Evolutionary conservation across 2,329 filamentous ascomycete genomes (phyloP).

Genomic region (Chaetomiaceae sp.): DNA sequence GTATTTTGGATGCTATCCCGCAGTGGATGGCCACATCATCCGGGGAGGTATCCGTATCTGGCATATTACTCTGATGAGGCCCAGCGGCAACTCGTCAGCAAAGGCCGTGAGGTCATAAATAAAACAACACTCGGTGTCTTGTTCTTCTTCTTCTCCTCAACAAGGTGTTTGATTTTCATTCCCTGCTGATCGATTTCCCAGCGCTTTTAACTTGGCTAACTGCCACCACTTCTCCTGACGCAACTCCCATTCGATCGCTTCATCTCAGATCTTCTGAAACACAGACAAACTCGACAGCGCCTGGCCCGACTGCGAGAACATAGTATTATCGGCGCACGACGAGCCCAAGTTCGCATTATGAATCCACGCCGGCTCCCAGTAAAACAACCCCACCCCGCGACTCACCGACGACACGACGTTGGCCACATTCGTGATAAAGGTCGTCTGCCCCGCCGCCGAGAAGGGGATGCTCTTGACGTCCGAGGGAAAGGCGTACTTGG

Average conservation of each 20-base stretch:
- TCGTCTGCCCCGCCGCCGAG: slow-evolving; percentile 57
- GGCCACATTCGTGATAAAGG: slow-evolving; percentile 58
- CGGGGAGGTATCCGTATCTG: too few species aligned
- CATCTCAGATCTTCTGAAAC: slow-evolving; percentile 34
- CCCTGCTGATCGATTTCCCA: too few species aligned
- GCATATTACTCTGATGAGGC: too few species aligned
- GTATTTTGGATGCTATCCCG: too few species aligned
- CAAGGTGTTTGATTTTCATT: too few species aligned
- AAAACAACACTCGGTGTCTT: too few species aligned
- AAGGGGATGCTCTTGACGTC: slow-evolving; percentile 59
- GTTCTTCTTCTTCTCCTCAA: too few species aligned
- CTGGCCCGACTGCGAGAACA: slow-evolving; percentile 53
- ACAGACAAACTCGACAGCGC: slow-evolving; percentile 54
- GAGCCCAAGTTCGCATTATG: slow-evolving; percentile 61
- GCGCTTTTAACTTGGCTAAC: not conserved
- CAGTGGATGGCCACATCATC: too few species aligned
- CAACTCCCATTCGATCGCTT: too few species aligned
- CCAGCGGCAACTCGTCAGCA: too few species aligned
- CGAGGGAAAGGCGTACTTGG: slow-evolving; percentile 54
- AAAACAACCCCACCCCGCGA: slow-evolving; percentile 59
- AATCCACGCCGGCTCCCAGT: slow-evolving; percentile 72
- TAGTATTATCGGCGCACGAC: slow-evolving; percentile 59
- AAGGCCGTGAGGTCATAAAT: too few species aligned
- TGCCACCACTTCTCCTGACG: too few species aligned
- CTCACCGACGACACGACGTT: slow-evolving; percentile 48